Evolutionary conservation across 225 moss, liverwort and hornwort genomes (phyloP).

Genomic region (Asterella californica): DNA sequence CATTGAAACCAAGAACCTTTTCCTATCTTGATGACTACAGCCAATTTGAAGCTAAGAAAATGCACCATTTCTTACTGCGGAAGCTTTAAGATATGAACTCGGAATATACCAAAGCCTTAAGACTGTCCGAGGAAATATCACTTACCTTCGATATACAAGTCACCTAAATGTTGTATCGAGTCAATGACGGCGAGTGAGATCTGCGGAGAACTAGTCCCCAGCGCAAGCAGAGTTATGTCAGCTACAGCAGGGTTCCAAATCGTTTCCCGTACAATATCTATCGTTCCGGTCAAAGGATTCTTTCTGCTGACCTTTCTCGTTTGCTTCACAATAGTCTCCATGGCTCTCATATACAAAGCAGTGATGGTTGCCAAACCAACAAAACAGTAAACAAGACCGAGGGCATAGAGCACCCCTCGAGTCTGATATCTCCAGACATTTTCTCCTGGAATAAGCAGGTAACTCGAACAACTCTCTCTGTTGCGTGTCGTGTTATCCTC

Average conservation of each 20-base stretch:
- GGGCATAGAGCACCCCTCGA: slow-evolving; percentile 61
- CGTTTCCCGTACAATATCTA: slow-evolving; percentile 43
- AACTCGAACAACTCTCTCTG: slow-evolving; percentile 54
- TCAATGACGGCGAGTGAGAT: slow-evolving; percentile 82
- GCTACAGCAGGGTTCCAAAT: slow-evolving; percentile 89
- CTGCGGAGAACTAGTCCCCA: slow-evolving; percentile 85
- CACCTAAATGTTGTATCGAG: slow-evolving; percentile 68
- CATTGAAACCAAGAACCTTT: too few relatives aligned
- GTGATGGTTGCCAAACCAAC: slow-evolving; percentile 81
- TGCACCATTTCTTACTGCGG: too few relatives aligned
- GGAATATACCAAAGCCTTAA: too few relatives aligned
- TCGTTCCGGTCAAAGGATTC: slow-evolving; percentile 45
- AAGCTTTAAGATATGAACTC: too few relatives aligned
- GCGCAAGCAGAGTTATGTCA: slow-evolving; percentile 87
- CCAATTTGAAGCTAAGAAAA: too few relatives aligned
- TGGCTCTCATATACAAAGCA: slow-evolving; percentile 72
- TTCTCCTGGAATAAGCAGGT: slow-evolving; percentile 52
- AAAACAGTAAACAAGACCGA: slow-evolving; percentile 73
- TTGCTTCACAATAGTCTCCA: slow-evolving; percentile 76
- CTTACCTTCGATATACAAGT: slow-evolving; percentile 50
- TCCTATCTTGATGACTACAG: too few relatives aligned
- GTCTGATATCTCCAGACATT: slow-evolving; percentile 67
- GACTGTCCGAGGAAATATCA: not conserved
- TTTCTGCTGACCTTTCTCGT: slow-evolving; percentile 53
- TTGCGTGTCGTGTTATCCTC: slow-evolving; percentile 38